phyloP scores from a whole-genome alignment of 2,329 filamentous ascomycete species.

The Furcasterigmium sp. region DNA sequence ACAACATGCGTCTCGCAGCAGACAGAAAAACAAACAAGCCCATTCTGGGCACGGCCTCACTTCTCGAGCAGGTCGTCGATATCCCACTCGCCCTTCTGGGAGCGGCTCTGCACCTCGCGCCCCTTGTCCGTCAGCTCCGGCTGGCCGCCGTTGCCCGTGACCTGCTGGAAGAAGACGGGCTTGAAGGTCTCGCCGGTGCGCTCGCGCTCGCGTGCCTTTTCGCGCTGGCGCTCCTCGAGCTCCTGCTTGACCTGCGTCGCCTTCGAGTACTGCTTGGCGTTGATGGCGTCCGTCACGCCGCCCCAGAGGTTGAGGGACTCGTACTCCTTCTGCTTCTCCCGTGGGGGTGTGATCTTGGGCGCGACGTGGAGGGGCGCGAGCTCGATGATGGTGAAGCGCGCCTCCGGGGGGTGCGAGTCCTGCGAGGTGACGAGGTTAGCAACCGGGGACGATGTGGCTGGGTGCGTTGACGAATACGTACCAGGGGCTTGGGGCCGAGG shows the following conservation, averaged over 20 bases:
- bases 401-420: conserved; percentile 45
- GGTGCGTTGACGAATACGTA: no score
- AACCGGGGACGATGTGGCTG: no score
- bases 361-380: conserved; percentile 76
- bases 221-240: conserved; percentile 83
- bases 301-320: conserved; percentile 88
- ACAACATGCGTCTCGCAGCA: no score
- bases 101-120: conserved; percentile 41
- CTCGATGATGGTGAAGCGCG: conserved; percentile 76
- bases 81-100: conserved; percentile 49
- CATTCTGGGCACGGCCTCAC: no score
- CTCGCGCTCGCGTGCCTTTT: conserved; percentile 77
- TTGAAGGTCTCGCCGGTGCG: conserved; percentile 64
- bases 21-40: not conserved
- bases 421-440: no score
- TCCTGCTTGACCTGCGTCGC: conserved; percentile 87
- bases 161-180: conserved; percentile 79
- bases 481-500: conserved; percentile 53
- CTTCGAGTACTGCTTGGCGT: conserved; percentile 72
- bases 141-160: conserved; percentile 49
- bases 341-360: conserved; percentile 73
- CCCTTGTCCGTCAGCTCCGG: conserved; percentile 52
- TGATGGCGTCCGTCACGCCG: conserved; percentile 80
- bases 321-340: conserved; percentile 75
- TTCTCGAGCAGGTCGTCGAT: conserved; percentile 34